phyloP scores from a whole-genome alignment of 306 rosid genomes.

The Cucumis hystrix region DNA sequence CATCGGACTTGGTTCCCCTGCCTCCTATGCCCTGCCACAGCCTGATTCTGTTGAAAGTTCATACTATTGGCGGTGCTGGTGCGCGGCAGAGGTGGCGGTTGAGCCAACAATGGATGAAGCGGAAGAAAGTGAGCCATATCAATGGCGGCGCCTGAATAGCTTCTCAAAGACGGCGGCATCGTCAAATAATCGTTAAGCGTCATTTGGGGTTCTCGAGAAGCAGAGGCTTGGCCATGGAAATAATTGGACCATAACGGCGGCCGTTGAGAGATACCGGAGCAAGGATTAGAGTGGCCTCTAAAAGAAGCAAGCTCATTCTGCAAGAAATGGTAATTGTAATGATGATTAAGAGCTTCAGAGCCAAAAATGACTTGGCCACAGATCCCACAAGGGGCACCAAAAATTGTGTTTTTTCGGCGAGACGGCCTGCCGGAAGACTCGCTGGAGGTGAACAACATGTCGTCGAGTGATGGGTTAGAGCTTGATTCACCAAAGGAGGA shows the following conservation, averaged over 20 bases:
- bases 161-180: neutral
- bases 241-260: neutral
- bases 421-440: neutral
- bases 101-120: slow-evolving; percentile 1
- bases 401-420: neutral
- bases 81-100: neutral
- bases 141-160: neutral
- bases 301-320: neutral
- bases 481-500: neutral
- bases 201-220: slow-evolving; percentile 3
- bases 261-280: neutral
- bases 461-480: neutral
- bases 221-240: neutral
- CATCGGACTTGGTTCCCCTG: neutral
- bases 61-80: neutral
- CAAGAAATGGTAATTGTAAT: neutral
- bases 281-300: neutral
- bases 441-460: neutral
- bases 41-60: neutral
- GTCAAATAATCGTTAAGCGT: neutral
- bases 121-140: neutral
- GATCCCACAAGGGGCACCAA: neutral
- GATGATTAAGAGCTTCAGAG: neutral
- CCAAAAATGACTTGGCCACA: neutral
- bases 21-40: neutral